phyloP scores from a whole-genome alignment of 2,329 filamentous ascomycete genomes.

The Aspergillus intermedius region DNA sequence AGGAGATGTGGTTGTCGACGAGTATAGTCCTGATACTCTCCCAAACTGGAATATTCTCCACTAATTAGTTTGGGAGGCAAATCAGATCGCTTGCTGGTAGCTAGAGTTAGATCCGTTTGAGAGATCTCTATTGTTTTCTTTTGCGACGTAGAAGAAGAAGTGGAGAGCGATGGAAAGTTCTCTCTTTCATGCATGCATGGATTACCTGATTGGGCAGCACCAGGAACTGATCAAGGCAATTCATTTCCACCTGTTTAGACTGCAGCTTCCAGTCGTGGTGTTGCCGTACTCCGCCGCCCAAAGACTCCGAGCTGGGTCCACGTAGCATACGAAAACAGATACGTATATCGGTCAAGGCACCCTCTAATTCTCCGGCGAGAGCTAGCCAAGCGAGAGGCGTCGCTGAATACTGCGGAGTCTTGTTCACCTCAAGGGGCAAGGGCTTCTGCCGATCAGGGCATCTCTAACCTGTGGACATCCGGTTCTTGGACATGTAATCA shows the following conservation, averaged over 20 bases:
- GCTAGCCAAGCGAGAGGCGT: not conserved
- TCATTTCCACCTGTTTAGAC: no score
- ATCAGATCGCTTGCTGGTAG: not conserved
- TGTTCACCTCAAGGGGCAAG: not conserved
- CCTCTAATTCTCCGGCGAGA: not conserved
- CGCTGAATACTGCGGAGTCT: not conserved
- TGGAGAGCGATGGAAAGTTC: not conserved
- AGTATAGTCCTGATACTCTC: not conserved
- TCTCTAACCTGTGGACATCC: not conserved
- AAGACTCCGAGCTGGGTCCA: not conserved
- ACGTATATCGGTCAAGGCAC: not conserved
- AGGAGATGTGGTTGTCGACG: not conserved
- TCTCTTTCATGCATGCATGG: not conserved
- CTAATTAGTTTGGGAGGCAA: not conserved
- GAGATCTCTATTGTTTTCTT: not conserved
- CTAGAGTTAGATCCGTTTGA: not conserved
- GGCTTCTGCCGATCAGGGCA: not conserved
- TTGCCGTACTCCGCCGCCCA: no score
- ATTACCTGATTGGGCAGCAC: not conserved
- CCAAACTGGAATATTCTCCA: not conserved
- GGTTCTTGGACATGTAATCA: not conserved
- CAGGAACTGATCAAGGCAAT: not conserved
- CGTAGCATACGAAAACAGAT: not conserved
- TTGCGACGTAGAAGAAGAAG: not conserved
- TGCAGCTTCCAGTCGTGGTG: no score